phyloP scores from a whole-genome alignment of 2,329 filamentous ascomycete genomes.

The Penicillium olsonii region DNA sequence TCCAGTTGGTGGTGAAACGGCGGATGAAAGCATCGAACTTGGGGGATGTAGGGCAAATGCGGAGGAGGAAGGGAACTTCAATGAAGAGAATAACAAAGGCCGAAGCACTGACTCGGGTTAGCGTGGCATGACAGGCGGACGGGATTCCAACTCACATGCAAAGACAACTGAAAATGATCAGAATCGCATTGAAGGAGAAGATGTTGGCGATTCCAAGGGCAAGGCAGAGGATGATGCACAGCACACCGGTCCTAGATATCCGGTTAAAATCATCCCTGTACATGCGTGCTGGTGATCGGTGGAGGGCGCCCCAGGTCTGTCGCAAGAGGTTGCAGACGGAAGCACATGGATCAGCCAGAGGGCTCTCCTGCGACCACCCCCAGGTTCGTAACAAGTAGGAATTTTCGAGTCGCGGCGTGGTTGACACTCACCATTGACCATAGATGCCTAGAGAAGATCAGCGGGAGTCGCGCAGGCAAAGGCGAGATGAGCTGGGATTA shows the following conservation, averaged over 20 bases:
- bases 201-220: slow-evolving; percentile 70
- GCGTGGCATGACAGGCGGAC: slow-evolving; percentile 24
- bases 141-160: slow-evolving; percentile 52
- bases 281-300: not conserved
- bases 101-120: slow-evolving; percentile 61
- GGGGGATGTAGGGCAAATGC: slow-evolving; percentile 93
- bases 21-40: slow-evolving; percentile 89
- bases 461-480: slow-evolving; percentile 24
- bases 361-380: slow-evolving; percentile 1
- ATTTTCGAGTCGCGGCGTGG: slow-evolving; percentile 1
- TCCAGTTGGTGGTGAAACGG: slow-evolving; percentile 92
- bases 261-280: slow-evolving; percentile 14
- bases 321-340: not conserved
- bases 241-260: slow-evolving; percentile 48
- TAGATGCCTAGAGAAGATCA: slow-evolving; percentile 59
- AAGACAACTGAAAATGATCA: slow-evolving; percentile 63
- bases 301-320: not conserved
- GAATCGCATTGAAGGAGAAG: slow-evolving; percentile 58
- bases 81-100: slow-evolving; percentile 78
- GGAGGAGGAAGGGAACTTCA: slow-evolving; percentile 89
- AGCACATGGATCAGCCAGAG: not conserved
- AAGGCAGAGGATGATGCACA: slow-evolving; percentile 66
- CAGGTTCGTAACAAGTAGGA: not conserved
- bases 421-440: slow-evolving; percentile 63
- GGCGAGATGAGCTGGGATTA: slow-evolving; percentile 9